Evolutionary conservation across 169 alveolate genomes (phyloP), one percentile per base, ranked within the genome.

Genomic region (Eimeria acervulina): DNA sequence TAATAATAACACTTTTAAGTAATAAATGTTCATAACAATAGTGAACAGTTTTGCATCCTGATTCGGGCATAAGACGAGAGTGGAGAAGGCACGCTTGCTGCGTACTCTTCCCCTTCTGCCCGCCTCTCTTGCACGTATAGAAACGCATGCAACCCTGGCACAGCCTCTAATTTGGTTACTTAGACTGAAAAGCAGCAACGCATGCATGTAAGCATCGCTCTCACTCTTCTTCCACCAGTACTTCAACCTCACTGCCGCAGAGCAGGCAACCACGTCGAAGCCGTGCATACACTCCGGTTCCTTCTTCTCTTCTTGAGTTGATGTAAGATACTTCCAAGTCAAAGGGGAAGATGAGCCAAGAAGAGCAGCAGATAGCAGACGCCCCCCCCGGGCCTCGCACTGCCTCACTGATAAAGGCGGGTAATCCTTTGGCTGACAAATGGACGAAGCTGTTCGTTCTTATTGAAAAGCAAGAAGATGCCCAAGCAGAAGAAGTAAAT

Each of bases 351-450:
- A 72, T 31, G 51, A 72, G 28, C 17, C n/a, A 72, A 72, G 51
- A 33, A 31, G 51, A 76, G 31, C 87, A 76, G 59, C 87, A 76
- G 59, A 28, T 5, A 76, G 87, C 87, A 15, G 87, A 36, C 31
- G 12, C n/a, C n/a, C n/a, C n/a, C n/a, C n/a, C 17, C 59, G 52
- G 87, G 61, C 0, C 33, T 76, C 28, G 59, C 87, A 40, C 33
- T 76, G 87, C 87, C 33, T 10, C 87, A 36, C 44, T 78, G 31
- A 44, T 78, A 33, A 10, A 12, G 42, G 38, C 55, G 36, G 88
- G 51, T 26, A 47, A 78, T 21, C 88, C 88, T 40, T 28, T 44
- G 12, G 36, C 36, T 7, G 88, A 44, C 31, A 44, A 78, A 78
- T 78, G 88, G 88, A 44, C 21, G 3, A 78, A 78, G 23, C 26